Evolutionary conservation across 768 basidiomycete genomes (phyloP), one percentile per base, ranked within the genome.

Genomic region (Suillus subalutaceus): DNA sequence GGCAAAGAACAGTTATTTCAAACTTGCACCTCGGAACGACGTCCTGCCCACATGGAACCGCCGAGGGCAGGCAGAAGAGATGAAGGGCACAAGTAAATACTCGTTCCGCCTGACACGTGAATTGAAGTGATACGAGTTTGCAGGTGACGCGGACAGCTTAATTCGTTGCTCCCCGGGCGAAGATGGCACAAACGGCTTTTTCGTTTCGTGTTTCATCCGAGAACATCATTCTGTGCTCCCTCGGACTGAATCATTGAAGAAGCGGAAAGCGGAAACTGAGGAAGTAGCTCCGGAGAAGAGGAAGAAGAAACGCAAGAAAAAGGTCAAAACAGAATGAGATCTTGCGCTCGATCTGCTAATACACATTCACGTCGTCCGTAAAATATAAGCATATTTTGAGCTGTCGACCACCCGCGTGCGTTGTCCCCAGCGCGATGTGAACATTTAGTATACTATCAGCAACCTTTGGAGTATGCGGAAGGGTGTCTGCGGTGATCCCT

Each of bases 131-230:
- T 10, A 16, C 10, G 40, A 13, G 44, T 61, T n/a, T n/a, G 35
- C 68, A 90, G 89, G 74, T 26, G 75, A 86, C 66, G 89, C 91
- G 6, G 76, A 80, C 5, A 87, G 88, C 13, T 74, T 93, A 23
- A 72, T 95, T 35, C 87, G 93, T 20, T 94, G 93, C 75, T 84
- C 85, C 35, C 88, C 93, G 16, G 88, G 89, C 63, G 92, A 91
- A 67, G 96, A 99, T 72, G 87, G 85, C 44, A 95, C 93, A 15
- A 99, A 99, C 72, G 97, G 97, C 0, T 99, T 99, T 81, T 99
- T 99, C 71, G 96, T 99, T 30, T 90, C 93, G n/a, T 97, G 92
- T 76, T 96, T 99, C 74, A 80, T 94, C 46, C 70, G 68, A 4
- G 57, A 38, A 9, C 37, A 30, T 15, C 18, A 32, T 23, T 41